These are phyloP conservation scores for Mycena indigotica DNA, from an alignment of 768 basidiomycete species.

Conservation along the genomic window DNA sequence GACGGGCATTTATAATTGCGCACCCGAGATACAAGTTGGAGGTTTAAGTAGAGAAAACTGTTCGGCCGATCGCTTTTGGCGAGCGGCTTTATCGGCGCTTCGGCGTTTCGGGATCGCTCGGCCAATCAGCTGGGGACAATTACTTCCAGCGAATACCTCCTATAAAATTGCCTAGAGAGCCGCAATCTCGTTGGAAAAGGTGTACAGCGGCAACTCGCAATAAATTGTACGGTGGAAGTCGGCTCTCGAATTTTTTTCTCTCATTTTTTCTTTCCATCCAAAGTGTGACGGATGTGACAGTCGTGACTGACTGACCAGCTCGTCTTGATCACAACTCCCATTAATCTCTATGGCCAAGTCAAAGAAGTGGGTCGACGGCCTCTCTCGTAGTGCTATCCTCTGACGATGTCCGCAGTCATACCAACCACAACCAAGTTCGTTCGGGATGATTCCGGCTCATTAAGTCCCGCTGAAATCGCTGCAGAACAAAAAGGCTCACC, in stretches of 20 bases:
- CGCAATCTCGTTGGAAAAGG: no score
- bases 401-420: conserved; percentile 56
- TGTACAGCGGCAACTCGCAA: no score
- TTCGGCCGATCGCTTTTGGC: conserved; percentile 4
- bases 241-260: no score
- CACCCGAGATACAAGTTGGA: background rate
- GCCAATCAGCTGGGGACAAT: conserved; percentile 96
- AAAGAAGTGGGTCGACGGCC: background rate
- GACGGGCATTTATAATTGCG: conserved; percentile 40
- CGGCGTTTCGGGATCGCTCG: conserved; percentile 63
- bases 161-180: no score
- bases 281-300: background rate
- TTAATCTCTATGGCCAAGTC: conserved; percentile 1
- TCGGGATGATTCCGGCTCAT: no score
- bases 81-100: background rate
- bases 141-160: background rate
- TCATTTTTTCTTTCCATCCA: no score
- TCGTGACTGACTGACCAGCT: background rate
- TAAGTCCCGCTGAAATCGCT: conserved; percentile 92
- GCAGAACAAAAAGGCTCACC: conserved; percentile 95
- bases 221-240: no score
- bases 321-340: conserved; percentile 6
- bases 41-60: background rate
- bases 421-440: conserved; percentile 83
- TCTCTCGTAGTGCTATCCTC: conserved; percentile 2